These are phyloP conservation scores for Tritrichomonas foetus DNA, from an alignment of 208 protist species.

Conservation along the genomic window DNA sequence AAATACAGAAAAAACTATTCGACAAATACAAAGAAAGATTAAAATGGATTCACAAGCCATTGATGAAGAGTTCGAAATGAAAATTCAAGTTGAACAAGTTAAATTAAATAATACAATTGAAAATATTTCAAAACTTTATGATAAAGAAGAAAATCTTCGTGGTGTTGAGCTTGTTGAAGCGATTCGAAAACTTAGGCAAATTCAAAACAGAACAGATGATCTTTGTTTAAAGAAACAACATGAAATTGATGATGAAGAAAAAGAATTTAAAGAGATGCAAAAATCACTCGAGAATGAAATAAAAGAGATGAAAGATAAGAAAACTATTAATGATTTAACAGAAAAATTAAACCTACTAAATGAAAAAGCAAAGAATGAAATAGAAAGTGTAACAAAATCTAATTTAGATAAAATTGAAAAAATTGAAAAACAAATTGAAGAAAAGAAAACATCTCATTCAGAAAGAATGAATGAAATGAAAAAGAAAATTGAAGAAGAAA, in stretches of 20 bases:
- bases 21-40: not conserved
- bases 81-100: slow-evolving; percentile 16
- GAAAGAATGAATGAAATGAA: not conserved
- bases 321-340: not conserved
- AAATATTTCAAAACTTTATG: slow-evolving; percentile 31
- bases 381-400: not conserved
- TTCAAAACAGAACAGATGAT: not conserved
- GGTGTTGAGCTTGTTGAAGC: not conserved
- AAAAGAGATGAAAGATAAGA: not conserved
- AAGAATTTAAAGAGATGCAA: not conserved
- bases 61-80: not conserved
- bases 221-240: not conserved
- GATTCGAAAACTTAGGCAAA: not conserved
- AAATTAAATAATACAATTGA: slow-evolving; percentile 6
- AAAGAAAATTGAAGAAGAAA: not conserved
- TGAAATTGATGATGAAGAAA: not conserved
- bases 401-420: not conserved
- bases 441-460: not conserved
- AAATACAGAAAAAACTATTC: not conserved
- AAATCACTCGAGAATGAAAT: not conserved
- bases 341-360: not conserved
- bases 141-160: not conserved
- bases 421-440: not conserved
- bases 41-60: not conserved
- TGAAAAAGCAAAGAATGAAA: not conserved